phyloP scores from a whole-genome alignment of 176 grass and related monocot species.

The Avena sativa region DNA sequence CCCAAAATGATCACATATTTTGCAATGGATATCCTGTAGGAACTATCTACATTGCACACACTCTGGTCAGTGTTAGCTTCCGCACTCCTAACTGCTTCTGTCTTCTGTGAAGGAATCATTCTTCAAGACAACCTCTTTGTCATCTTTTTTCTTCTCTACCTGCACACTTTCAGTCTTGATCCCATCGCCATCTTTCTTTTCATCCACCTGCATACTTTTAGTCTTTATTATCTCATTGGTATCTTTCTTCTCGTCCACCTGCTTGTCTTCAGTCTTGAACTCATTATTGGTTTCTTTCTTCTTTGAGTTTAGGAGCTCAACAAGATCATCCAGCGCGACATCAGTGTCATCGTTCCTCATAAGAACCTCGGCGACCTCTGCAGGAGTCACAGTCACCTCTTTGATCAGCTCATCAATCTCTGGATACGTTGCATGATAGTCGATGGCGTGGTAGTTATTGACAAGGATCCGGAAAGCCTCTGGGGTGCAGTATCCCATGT shows the following conservation, averaged over 20 bases:
- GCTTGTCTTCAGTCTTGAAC: constrained; percentile 29
- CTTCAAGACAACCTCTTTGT: constrained; percentile 25
- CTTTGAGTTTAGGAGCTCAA: constrained; percentile 55
- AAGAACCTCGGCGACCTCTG: constrained; percentile 73
- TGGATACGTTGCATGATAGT: constrained; percentile 49
- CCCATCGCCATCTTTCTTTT: constrained; percentile 16
- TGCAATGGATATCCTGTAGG: background rate
- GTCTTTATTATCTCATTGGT: constrained; percentile 30
- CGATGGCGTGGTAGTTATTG: constrained; percentile 68
- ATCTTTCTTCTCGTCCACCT: constrained; percentile 31
- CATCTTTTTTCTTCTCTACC: constrained; percentile 18
- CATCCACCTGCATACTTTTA: background rate
- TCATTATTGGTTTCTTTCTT: constrained; percentile 34
- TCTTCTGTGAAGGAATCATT: background rate
- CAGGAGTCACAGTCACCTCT: constrained; percentile 61
- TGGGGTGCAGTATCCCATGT: constrained; percentile 84
- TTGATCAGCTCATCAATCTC: constrained; percentile 57
- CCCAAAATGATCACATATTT: background rate
- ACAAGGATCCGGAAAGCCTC: constrained; percentile 65
- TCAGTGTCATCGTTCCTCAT: constrained; percentile 63
- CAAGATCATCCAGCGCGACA: constrained; percentile 48
- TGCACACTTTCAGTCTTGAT: constrained; percentile 7
- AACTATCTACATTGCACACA: background rate
- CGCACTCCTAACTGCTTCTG: background rate
- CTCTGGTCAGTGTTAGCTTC: background rate